Base-by-base conservation (phyloP, 106 monocot species). In the Iris macrosiphon region DNA sequence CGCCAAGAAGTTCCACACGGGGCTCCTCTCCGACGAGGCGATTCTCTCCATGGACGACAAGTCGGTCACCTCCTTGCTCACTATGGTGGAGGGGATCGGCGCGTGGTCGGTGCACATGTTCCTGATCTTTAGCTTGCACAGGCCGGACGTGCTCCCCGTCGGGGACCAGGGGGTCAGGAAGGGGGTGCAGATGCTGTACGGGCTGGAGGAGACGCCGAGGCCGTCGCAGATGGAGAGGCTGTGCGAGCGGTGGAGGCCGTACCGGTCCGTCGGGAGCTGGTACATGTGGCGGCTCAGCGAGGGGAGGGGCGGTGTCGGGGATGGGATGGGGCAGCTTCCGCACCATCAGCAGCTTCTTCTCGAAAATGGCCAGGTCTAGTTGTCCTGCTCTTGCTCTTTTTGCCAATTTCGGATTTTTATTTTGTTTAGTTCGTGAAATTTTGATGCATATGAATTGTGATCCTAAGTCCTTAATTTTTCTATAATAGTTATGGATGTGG, bases 81-180 rank as follows among this genome's bases (percentile, higher is more conserved):
- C 73, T 23, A 83, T 83, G 82, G 82, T 83, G 20, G 77, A 83
- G 61, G 82, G 82, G 31, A 83, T 83, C 6, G 82, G 77, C 4
- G 73, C 77, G 17, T 83, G 82, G 77, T 77, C 77, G 11, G 77
- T 77, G 40, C 82, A 83, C 43, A 83, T 83, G 82, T 83, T 83
- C 51, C 70, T 83, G 82, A 83, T 83, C 13, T 77, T 77, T 43
- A 66, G 65, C 4, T 65, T 57, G 23, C 82, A 83, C 45, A 50
- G 82, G 2, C 82, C 77, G 3, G 82, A 83, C 20, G 77, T 83
- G 4, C 68, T 83, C 12, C 82, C 82, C 2, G 77, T 77, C 6
- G 73, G 77, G n/a, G 82, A 83, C 25, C 59, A 73, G 6, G 77
- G 20, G 69, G 77, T 40, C 59, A 77, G 17, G 82, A 83, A 77